phyloP scores from a whole-genome alignment of 2,329 filamentous ascomycete genomes.

The Pseudogymnoascus sp. region DNA sequence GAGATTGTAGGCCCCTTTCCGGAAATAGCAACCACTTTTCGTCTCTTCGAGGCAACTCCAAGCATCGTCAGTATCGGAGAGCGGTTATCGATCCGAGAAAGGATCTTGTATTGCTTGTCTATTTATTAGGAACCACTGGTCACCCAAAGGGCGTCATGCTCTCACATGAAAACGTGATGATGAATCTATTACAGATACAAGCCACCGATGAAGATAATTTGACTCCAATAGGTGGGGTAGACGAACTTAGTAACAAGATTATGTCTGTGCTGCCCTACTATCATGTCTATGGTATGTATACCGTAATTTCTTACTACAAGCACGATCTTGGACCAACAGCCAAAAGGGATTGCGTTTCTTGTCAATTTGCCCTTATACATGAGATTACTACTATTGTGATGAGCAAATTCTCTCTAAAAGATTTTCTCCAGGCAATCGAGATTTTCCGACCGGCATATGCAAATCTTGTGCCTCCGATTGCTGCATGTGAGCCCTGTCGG shows the following conservation, averaged over 20 bases:
- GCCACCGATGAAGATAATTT: constrained; percentile 44
- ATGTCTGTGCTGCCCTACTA: constrained; percentile 75
- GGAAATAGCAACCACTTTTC: constrained; percentile 46
- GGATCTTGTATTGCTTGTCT: constrained; percentile 65
- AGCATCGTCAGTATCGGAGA: constrained; percentile 46
- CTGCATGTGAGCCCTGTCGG: constrained; percentile 40
- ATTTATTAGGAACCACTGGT: constrained; percentile 74
- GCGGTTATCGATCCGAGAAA: constrained; percentile 44
- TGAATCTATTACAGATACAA: constrained; percentile 36
- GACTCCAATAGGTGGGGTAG: not conserved
- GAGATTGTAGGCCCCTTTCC: constrained; percentile 52
- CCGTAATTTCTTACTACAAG: not conserved
- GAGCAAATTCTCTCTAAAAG: constrained; percentile 68
- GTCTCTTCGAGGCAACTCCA: constrained; percentile 60
- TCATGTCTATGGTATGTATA: constrained; percentile 52
- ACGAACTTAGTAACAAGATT: constrained; percentile 51
- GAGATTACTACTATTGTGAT: constrained; percentile 61
- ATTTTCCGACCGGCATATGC: constrained; percentile 63
- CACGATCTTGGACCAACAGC: not conserved
- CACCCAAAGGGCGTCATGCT: constrained; percentile 75
- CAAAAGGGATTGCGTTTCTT: constrained; percentile 49
- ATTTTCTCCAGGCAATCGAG: constrained; percentile 69
- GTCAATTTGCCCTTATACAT: constrained; percentile 57
- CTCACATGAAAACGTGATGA: constrained; percentile 21
- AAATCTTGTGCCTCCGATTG: constrained; percentile 74